A percentile compares a stretch with the other conserved stretches of the same genome.
Evolutionary conservation across 2,329 filamentous ascomycete genomes (phyloP).

Genomic region (Colletotrichum ledebouriae): DNA sequence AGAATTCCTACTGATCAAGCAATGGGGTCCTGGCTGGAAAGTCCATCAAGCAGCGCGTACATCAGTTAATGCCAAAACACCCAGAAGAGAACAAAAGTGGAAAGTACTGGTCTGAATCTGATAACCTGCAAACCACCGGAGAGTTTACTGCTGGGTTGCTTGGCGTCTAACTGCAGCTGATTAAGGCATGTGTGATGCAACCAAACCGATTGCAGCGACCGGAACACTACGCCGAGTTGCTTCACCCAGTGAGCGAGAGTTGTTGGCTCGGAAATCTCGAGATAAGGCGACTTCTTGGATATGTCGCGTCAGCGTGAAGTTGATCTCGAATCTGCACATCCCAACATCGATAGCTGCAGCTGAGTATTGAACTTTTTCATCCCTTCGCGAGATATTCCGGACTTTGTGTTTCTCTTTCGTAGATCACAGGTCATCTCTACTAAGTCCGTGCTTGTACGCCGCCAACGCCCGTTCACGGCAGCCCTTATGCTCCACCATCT

Average conservation of each 20-base stretch:
- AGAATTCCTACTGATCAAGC: neutral
- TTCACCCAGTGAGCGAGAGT: neutral
- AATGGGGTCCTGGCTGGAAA: neutral
- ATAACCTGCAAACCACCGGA: constrained; percentile 18
- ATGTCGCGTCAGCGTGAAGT: neutral
- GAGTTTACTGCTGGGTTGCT: constrained; percentile 18
- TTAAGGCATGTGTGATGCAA: neutral
- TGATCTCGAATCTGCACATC: too few relatives aligned
- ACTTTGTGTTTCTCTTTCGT: too few relatives aligned
- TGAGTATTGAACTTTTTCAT: too few relatives aligned
- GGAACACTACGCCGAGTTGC: constrained; percentile 1
- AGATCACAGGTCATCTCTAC: constrained; percentile 47
- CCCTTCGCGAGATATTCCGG: too few relatives aligned
- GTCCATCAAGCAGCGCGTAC: too few relatives aligned
- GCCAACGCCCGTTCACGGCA: constrained; percentile 75
- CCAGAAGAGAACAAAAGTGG: too few relatives aligned
- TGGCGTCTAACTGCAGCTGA: neutral
- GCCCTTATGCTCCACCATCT: constrained; percentile 80
- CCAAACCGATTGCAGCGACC: constrained; percentile 1
- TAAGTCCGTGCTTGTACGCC: constrained; percentile 76
- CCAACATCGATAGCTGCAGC: too few relatives aligned
- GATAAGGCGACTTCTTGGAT: neutral
- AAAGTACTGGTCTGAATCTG: neutral
- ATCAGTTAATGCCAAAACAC: too few relatives aligned
- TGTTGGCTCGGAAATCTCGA: neutral